phyloP scores from a whole-genome alignment of 2,329 filamentous ascomycete species.

The Colletotrichum nymphaeae region DNA sequence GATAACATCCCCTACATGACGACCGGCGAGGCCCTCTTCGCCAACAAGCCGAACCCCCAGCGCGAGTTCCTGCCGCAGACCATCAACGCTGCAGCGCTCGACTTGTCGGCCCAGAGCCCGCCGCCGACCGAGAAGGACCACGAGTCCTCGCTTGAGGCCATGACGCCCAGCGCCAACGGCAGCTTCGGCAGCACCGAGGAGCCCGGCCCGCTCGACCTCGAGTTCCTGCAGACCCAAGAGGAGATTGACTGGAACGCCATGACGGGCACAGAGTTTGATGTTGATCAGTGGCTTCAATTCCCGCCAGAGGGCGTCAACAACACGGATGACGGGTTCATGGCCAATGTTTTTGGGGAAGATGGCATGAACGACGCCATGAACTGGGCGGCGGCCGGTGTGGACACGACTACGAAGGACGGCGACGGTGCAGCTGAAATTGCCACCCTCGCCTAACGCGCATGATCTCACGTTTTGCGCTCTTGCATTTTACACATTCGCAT shows the following conservation, averaged over 20 bases:
- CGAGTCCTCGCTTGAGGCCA: slow-evolving; percentile 49
- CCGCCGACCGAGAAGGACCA: slow-evolving; percentile 56
- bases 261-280: slow-evolving; percentile 64
- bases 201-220: slow-evolving; percentile 54
- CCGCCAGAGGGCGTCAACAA: slow-evolving; percentile 60
- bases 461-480: not conserved
- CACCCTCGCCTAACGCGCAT: slow-evolving; percentile 13
- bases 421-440: slow-evolving; percentile 22
- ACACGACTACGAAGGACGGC: slow-evolving; percentile 9
- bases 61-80: slow-evolving; percentile 47
- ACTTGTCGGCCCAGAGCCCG: slow-evolving; percentile 52
- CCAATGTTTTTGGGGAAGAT: slow-evolving; percentile 44
- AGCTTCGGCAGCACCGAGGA: slow-evolving; percentile 57
- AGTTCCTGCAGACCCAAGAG: slow-evolving; percentile 58
- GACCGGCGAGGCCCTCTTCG: slow-evolving; percentile 51
- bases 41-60: slow-evolving; percentile 28
- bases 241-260: slow-evolving; percentile 67
- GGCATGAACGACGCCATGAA: slow-evolving; percentile 39
- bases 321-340: slow-evolving; percentile 50
- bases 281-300: slow-evolving; percentile 70
- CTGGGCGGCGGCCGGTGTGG: slow-evolving; percentile 29
- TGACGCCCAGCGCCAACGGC: slow-evolving; percentile 59
- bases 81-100: slow-evolving; percentile 49
- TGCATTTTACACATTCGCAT: not conserved
- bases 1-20: slow-evolving; percentile 60